These are phyloP conservation scores for Epichloe amarillans DNA, from an alignment of 2,329 filamentous ascomycete species.

Conservation along the genomic window DNA sequence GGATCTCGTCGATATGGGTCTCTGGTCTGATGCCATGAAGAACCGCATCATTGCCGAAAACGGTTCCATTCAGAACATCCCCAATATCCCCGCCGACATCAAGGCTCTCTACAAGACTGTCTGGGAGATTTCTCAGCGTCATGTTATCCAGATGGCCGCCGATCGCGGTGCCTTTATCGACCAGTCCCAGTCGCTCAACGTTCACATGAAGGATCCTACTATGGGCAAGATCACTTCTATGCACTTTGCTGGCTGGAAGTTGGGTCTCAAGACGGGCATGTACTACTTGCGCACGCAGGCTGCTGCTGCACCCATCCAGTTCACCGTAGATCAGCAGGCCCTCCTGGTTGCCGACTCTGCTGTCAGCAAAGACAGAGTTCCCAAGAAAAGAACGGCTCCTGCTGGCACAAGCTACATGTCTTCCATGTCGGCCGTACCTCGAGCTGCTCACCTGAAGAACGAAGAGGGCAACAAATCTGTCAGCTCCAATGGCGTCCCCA, in stretches of 20 bases:
- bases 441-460: constrained; percentile 52
- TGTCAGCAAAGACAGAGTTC: constrained; percentile 47
- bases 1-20: constrained; percentile 91
- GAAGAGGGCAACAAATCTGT: constrained; percentile 26
- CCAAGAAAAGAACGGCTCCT: constrained; percentile 58
- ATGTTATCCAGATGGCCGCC: constrained; percentile 93
- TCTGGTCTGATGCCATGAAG: constrained; percentile 99
- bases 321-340: constrained; percentile 95
- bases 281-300: constrained; percentile 99
- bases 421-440: constrained; percentile 49
- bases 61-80: constrained; percentile 91
- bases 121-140: constrained; percentile 96
- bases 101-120: constrained; percentile 99
- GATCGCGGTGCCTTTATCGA: constrained; percentile 98
- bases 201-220: constrained; percentile 97
- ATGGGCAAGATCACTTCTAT: constrained; percentile 99
- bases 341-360: constrained; percentile 78
- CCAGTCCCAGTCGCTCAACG: constrained; percentile 97
- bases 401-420: constrained; percentile 40
- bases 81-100: constrained; percentile 90
- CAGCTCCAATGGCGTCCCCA: constrained; percentile 50
- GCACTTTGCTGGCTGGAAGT: constrained; percentile 99
- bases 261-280: constrained; percentile 99
- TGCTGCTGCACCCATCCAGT: constrained; percentile 92
- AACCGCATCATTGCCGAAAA: constrained; percentile 98